Evolutionary conservation across 495 filamentous ascomycete genomes (phyloP), one percentile per base, ranked within the genome.

Genomic region (Penicillium steckii): DNA sequence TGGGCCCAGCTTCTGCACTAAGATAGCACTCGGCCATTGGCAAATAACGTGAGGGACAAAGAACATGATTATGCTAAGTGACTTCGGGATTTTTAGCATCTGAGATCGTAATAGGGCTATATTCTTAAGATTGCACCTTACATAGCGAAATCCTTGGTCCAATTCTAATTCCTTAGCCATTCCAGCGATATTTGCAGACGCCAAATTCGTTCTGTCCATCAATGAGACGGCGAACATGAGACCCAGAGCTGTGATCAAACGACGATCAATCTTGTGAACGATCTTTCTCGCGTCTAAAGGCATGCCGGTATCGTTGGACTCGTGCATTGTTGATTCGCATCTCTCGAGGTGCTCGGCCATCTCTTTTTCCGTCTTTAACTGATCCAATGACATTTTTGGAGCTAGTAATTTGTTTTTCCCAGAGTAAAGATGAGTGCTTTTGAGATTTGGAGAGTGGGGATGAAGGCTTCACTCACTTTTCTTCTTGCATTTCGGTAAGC

Each of bases 1-100:
- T 12, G 55, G 48, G 1, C 55, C 49, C 8, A 57, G 4, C 18
- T 53, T 57, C 2, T 50, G 44, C 23, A 44, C 45, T 17, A 47
- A 10, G 8, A 48, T 43, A 2, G 43, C 32, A 18, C 23, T 25
- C 4, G 53, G 53, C 26, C 50, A 35, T 47, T 56, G 53, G 4
- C 50, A 38, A 0, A 51, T 4, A 8, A 52, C 37, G 44, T 56
- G 50, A 6, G 48, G 47, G 9, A 50, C 23, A 15, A 50, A 56
- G 37, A 56, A 56, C 7, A 56, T 35, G 1, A 56, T 22, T 3
- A 48, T 17, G n/a, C 30, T 18, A 9, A 48, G 46, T 7, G 53
- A 37, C 46, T 56, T n/a, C n/a, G n/a, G n/a, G n/a, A n/a, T n/a
- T n/a, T n/a, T n/a, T n/a, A n/a, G n/a, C n/a, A n/a, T n/a, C n/a